Evolutionary conservation across 176 grass and related monocot species (phyloP).

Genomic region (Triticum urartu): DNA sequence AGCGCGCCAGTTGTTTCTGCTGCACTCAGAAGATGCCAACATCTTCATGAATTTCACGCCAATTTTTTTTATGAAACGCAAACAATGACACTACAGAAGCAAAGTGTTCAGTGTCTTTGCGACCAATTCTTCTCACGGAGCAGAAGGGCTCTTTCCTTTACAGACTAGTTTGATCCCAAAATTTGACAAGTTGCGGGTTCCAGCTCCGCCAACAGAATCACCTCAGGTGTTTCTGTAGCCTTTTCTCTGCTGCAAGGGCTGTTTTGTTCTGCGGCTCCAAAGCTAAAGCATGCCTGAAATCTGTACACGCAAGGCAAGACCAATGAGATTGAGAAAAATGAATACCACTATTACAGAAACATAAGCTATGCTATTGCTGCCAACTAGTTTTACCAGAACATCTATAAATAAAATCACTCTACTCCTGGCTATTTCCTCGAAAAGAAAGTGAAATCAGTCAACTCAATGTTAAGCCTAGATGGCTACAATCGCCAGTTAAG

Average conservation of each 20-base stretch:
- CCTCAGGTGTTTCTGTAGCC: slow-evolving; percentile 61
- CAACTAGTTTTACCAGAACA: background rate
- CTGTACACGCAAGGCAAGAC: slow-evolving; percentile 30
- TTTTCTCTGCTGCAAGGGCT: slow-evolving; percentile 81
- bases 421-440: background rate
- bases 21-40: background rate
- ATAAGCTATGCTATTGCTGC: background rate
- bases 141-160: background rate
- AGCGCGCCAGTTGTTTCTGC: background rate
- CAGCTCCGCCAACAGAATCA: slow-evolving; percentile 11
- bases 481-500: background rate
- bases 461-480: background rate
- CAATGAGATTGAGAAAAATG: background rate
- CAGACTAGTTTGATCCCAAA: slow-evolving; percentile 27
- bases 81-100: too few relatives aligned
- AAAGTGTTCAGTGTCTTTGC: background rate
- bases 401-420: background rate
- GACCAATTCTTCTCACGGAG: background rate
- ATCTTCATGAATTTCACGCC: background rate
- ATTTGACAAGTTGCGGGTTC: background rate
- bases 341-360: background rate
- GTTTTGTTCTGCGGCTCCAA: slow-evolving; percentile 94
- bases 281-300: slow-evolving; percentile 84
- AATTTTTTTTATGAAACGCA: background rate
- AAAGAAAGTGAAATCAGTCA: background rate